A percentile compares a stretch with the other conserved stretches of the same genome.
These are phyloP conservation scores for Pythium phragmitis DNA, from an alignment of 352 stramenopile species.

Conservation along the genomic window DNA sequence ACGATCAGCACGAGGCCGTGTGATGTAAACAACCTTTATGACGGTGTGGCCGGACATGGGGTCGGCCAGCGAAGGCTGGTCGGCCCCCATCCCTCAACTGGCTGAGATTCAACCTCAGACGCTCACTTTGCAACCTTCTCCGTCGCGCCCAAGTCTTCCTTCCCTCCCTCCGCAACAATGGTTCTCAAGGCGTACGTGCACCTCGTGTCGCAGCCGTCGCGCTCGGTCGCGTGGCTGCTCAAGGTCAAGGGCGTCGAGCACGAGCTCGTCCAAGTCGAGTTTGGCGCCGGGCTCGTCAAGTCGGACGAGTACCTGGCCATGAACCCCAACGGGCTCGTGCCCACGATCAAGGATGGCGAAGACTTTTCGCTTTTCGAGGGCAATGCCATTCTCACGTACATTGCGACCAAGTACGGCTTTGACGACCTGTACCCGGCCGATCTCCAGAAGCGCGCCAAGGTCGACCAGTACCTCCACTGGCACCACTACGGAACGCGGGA, in stretches of 20 bases:
- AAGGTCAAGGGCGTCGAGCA: constrained; percentile 45
- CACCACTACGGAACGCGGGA: constrained; percentile 59
- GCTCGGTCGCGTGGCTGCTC: constrained; percentile 37
- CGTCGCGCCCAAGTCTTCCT: neutral
- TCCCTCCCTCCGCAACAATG: constrained; percentile 11
- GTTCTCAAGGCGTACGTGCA: constrained; percentile 23
- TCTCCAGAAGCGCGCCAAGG: constrained; percentile 42
- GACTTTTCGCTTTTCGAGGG: constrained; percentile 56
- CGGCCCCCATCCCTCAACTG: too few relatives aligned
- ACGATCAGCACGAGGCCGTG: too few relatives aligned
- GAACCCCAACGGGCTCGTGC: constrained; percentile 54
- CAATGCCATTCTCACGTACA: constrained; percentile 51
- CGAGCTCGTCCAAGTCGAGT: constrained; percentile 35
- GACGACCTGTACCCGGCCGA: constrained; percentile 52
- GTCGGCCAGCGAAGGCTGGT: too few relatives aligned
- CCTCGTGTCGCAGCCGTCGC: constrained; percentile 27
- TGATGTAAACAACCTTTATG: too few relatives aligned
- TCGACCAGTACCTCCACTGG: constrained; percentile 71
- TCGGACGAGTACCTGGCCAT: constrained; percentile 45
- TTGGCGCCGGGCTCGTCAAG: constrained; percentile 7
- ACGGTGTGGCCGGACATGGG: too few relatives aligned
- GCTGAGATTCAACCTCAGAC: too few relatives aligned
- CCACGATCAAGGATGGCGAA: constrained; percentile 46
- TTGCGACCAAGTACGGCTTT: constrained; percentile 47
- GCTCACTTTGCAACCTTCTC: constrained; percentile 18